Conservation (phyloP, 2,329 filamentous ascomycete genomes). For the Fonsecaea multimorphosa region DNA sequence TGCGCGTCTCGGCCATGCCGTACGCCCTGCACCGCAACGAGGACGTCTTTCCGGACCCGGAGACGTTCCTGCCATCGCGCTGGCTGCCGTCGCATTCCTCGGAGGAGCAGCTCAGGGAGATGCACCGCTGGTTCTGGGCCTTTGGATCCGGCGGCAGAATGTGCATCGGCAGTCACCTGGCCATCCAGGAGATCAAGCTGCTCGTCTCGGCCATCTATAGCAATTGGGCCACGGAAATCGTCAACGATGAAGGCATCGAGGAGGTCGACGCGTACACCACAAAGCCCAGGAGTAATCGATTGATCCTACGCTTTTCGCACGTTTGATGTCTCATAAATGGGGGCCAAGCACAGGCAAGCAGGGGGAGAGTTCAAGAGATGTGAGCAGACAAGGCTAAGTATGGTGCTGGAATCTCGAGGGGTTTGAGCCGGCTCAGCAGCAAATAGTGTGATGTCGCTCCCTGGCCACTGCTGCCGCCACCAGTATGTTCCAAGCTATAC, state of each 20-base stretch:
- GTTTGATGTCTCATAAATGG: conserved; percentile 1
- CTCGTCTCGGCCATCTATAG: conserved; percentile 73
- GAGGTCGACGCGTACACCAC: conserved; percentile 70
- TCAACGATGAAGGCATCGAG: conserved; percentile 69
- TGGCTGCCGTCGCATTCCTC: conserved; percentile 54
- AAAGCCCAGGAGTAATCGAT: conserved; percentile 62
- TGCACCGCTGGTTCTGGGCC: conserved; percentile 58
- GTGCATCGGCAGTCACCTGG: conserved; percentile 58
- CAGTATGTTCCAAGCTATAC: not conserved
- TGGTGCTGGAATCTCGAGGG: not conserved
- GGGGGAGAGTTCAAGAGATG: not conserved
- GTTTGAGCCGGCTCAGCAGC: not conserved
- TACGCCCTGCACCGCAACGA: conserved; percentile 60
- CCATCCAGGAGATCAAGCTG: conserved; percentile 71
- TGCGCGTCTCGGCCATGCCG: conserved; percentile 55
- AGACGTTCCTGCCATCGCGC: conserved; percentile 55
- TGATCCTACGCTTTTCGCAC: conserved; percentile 63
- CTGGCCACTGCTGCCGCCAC: not conserved
- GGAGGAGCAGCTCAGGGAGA: conserved; percentile 49
- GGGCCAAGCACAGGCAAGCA: not conserved
- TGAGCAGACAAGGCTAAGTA: not conserved
- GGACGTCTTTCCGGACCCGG: conserved; percentile 56
- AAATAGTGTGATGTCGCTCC: not conserved
- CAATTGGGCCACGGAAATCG: conserved; percentile 66
- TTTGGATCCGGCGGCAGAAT: conserved; percentile 58